Conservation (phyloP, 768 basidiomycete species). For the Suillus subluteus region DNA sequence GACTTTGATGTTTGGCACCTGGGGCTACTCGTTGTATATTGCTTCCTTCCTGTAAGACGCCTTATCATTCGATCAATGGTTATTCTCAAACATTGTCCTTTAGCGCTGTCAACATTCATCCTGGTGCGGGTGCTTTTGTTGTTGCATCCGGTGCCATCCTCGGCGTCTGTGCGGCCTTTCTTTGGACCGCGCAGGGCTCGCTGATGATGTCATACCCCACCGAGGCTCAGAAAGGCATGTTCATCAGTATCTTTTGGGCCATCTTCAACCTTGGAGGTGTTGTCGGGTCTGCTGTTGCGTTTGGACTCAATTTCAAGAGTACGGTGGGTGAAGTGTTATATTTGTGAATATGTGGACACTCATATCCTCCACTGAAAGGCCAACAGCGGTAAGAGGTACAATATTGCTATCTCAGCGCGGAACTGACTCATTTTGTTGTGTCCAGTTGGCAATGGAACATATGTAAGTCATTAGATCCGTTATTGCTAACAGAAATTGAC, state of each 20-base stretch:
- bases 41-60: conserved; percentile 46
- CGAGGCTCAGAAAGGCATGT: conserved; percentile 57
- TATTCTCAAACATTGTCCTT: conserved; percentile 8
- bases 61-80: background rate
- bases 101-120: conserved; percentile 49
- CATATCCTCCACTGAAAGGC: conserved; percentile 18
- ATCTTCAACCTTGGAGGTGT: conserved; percentile 85
- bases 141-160: conserved; percentile 53
- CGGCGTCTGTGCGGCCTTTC: conserved; percentile 51
- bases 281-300: conserved; percentile 74
- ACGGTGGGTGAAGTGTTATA: conserved; percentile 41
- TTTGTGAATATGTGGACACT: background rate
- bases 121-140: conserved; percentile 47
- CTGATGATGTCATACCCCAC: conserved; percentile 62
- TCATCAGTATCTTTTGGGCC: conserved; percentile 58
- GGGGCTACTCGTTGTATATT: conserved; percentile 55
- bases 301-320: conserved; percentile 72
- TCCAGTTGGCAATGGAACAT: conserved; percentile 72
- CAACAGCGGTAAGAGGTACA: conserved; percentile 30
- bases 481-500: conserved; percentile 6
- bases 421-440: conserved; percentile 4
- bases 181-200: conserved; percentile 57
- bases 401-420: background rate
- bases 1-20: conserved; percentile 53
- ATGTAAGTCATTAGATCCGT: conserved; percentile 47